A percentile compares a stretch with the other conserved stretches of the same genome.
These are phyloP conservation scores for Furcasterigmium sp. DNA, from an alignment of 2,329 filamentous ascomycete species.

Conservation along the genomic window DNA sequence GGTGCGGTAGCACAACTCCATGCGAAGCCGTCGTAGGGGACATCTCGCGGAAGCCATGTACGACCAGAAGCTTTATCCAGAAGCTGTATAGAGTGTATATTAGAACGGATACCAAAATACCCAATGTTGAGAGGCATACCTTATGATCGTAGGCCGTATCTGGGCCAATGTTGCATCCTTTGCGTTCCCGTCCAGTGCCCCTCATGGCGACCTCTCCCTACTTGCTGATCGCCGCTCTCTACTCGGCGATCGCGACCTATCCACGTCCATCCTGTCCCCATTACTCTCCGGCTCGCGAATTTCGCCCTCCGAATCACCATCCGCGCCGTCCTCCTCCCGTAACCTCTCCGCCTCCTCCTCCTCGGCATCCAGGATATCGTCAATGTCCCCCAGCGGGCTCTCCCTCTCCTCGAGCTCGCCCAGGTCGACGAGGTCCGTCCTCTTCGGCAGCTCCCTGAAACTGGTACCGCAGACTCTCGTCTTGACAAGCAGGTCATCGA, in stretches of 20 bases:
- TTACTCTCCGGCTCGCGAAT: slow-evolving; percentile 20
- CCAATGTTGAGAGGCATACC: neutral
- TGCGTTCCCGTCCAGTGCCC: too few relatives aligned
- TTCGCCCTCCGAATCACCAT: slow-evolving; percentile 34
- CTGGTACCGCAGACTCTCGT: slow-evolving; percentile 88
- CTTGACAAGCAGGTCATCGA: slow-evolving; percentile 86
- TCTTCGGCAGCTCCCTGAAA: slow-evolving; percentile 82
- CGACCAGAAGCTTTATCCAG: too few relatives aligned
- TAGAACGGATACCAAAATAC: slow-evolving; percentile 7
- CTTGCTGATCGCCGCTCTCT: slow-evolving; percentile 4
- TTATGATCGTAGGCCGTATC: neutral
- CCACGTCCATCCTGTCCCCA: slow-evolving; percentile 31
- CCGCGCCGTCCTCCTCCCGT: slow-evolving; percentile 13
- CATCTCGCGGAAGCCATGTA: too few relatives aligned
- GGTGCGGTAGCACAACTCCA: too few relatives aligned
- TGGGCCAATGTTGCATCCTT: too few relatives aligned
- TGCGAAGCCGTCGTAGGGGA: too few relatives aligned
- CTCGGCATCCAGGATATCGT: slow-evolving; percentile 61
- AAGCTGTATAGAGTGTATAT: slow-evolving; percentile 2
- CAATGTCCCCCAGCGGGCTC: slow-evolving; percentile 76
- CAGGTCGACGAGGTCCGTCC: slow-evolving; percentile 80
- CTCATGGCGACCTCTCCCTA: slow-evolving; percentile 4
- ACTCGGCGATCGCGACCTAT: slow-evolving; percentile 9
- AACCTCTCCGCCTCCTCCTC: slow-evolving; percentile 26
- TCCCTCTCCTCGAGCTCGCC: slow-evolving; percentile 81